phyloP scores from a whole-genome alignment of 164 flowering plant species.

The Umbellularia californica region DNA sequence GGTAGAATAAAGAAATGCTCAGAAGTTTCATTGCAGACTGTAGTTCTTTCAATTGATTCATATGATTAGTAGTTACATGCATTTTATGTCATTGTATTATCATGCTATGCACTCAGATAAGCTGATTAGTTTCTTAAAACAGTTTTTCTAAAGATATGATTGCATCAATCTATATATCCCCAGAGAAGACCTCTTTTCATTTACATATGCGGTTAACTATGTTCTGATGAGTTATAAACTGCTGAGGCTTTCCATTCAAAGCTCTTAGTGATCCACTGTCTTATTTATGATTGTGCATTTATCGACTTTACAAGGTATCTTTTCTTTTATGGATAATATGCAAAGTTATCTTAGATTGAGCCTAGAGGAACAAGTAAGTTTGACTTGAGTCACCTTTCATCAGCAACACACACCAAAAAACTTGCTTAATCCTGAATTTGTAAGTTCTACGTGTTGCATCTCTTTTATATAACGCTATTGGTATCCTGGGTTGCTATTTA shows the following conservation, averaged over 20 bases:
- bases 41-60: not conserved
- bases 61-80: too few species aligned
- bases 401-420: not conserved
- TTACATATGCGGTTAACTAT: too few species aligned
- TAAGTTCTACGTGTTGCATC: not conserved
- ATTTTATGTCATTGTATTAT: too few species aligned
- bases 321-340: too few species aligned
- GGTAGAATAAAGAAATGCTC: too few species aligned
- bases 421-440: not conserved
- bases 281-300: not conserved
- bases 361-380: not conserved
- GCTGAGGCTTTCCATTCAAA: not conserved
- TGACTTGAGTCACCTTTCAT: not conserved
- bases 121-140: not conserved
- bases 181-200: not conserved
- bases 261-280: not conserved
- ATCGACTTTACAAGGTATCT: not conserved
- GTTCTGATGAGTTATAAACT: not conserved
- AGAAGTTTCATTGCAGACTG: not conserved
- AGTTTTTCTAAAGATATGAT: not conserved
- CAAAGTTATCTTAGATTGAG: not conserved
- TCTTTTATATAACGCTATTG: not conserved
- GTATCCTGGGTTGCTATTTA: not conserved
- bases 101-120: too few species aligned
- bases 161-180: not conserved